These are phyloP conservation scores for Stephanodiscus triporus DNA, from an alignment of 108 stramenopile genomes.

Conservation along the genomic window DNA sequence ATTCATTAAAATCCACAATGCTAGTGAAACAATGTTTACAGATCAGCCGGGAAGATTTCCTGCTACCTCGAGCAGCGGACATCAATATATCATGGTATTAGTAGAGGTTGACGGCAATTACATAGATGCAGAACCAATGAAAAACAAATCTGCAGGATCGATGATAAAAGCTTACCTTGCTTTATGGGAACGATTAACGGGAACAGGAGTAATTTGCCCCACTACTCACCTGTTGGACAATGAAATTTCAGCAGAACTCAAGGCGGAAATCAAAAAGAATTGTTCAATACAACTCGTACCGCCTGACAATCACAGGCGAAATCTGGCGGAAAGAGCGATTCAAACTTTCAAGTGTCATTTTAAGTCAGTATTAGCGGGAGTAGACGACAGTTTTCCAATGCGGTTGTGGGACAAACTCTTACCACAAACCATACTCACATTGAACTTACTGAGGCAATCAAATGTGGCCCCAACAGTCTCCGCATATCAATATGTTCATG, in stretches of 20 bases:
- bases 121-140: slow-evolving; percentile 8
- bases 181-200: too few relatives aligned
- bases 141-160: too few relatives aligned
- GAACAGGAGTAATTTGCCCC: background rate
- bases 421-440: slow-evolving; percentile 21
- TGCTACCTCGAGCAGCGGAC: background rate
- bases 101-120: slow-evolving; percentile 45
- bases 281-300: slow-evolving; percentile 40
- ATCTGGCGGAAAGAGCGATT: slow-evolving; percentile 52
- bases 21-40: slow-evolving; percentile 3
- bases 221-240: background rate
- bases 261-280: background rate
- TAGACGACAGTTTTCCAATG: slow-evolving; percentile 29
- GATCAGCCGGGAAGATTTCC: slow-evolving; percentile 36
- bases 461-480: slow-evolving; percentile 8
- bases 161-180: too few relatives aligned
- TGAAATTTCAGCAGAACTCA: background rate
- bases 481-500: slow-evolving; percentile 15
- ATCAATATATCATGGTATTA: slow-evolving; percentile 31
- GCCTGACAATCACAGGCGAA: slow-evolving; percentile 30
- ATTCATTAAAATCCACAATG: slow-evolving; percentile 5
- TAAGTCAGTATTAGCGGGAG: slow-evolving; percentile 28
- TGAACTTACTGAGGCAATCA: background rate
- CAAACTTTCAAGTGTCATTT: slow-evolving; percentile 53
- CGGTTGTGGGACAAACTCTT: slow-evolving; percentile 32